Base-by-base conservation (phyloP, 805 yeast genomes). In the Candida caryicola region DNA sequence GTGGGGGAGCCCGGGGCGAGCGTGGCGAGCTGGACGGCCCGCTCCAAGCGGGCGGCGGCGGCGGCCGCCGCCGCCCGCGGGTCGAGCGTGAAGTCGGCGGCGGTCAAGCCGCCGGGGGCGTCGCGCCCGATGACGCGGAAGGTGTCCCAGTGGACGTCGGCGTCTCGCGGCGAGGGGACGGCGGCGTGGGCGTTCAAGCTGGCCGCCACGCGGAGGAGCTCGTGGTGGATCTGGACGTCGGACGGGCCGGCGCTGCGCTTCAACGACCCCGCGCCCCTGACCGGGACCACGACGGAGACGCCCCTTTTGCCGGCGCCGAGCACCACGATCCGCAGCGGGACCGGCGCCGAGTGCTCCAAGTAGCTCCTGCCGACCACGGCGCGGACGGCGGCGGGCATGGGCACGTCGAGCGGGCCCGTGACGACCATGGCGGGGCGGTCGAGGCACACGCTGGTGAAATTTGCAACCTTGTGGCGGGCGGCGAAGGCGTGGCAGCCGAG, bases 341-440 rank as follows among this genome's bases (percentile, higher is more conserved):
- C 45, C 0, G 66, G 58, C 18, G 62, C 57, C 2, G 46, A 14
- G 35, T 55, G 50, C 16, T 55, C 44, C 13, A 71, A 40, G 43
- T 64, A 68, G 14, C 54, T 51, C 0, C 62, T 61, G 0, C 73
- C 73, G 37, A 60, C 40, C 2, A 59, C 42, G 3, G 50, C 38
- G 23, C 73, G 49, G 1, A 64, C 63, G 9, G 54, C 60, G 21
- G 47, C 57, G 4, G 62, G 47, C 15, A 63, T 38, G 18, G 48
- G 47, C 2, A 40, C 29, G 21, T 54, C 57, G 8, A 46, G 37
- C 1, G 60, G 54, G 2, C 52, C 54, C 0, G 34, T 38, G 2
- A 65, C 47, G 18, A 46, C 47, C 36, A 65, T 51, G 10, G 45
- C 30, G 18, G 53, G 57, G 25, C 46, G 39, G 15, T 31, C 34